These are phyloP conservation scores for Thamnidium elegans DNA, from an alignment of 192 early-diverging fungal genomes.

Conservation along the genomic window DNA sequence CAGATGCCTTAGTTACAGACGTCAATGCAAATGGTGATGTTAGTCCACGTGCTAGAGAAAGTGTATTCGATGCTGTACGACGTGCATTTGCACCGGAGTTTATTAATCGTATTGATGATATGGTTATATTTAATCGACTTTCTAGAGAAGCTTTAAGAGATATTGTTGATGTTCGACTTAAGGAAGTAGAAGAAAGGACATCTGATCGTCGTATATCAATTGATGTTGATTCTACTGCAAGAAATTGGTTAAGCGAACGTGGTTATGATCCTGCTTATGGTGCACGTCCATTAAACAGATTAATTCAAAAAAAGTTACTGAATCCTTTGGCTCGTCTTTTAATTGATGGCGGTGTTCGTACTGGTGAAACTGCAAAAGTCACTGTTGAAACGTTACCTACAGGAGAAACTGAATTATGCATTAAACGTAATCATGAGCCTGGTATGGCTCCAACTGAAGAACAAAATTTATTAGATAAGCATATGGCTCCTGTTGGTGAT, in stretches of 20 bases:
- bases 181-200: slow-evolving; percentile 57
- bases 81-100: slow-evolving; percentile 88
- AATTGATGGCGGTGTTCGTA: slow-evolving; percentile 63
- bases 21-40: slow-evolving; percentile 25
- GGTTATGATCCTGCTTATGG: slow-evolving; percentile 72
- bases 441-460: slow-evolving; percentile 7
- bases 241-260: slow-evolving; percentile 59
- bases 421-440: slow-evolving; percentile 31
- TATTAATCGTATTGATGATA: slow-evolving; percentile 94
- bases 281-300: slow-evolving; percentile 65
- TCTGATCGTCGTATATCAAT: slow-evolving; percentile 56
- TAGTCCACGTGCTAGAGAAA: slow-evolving; percentile 30
- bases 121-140: slow-evolving; percentile 74
- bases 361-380: slow-evolving; percentile 51
- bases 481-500: slow-evolving; percentile 29
- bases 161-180: slow-evolving; percentile 75
- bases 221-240: slow-evolving; percentile 52
- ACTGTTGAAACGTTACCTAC: slow-evolving; percentile 20
- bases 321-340: slow-evolving; percentile 58
- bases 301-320: slow-evolving; percentile 60
- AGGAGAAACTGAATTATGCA: slow-evolving; percentile 22
- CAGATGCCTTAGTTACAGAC: slow-evolving; percentile 37
- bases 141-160: slow-evolving; percentile 61
- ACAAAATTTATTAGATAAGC: slow-evolving; percentile 6
- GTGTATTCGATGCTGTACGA: slow-evolving; percentile 83